Base-by-base conservation (phyloP, 2,329 filamentous ascomycete species). In the Curvularia sp. region DNA sequence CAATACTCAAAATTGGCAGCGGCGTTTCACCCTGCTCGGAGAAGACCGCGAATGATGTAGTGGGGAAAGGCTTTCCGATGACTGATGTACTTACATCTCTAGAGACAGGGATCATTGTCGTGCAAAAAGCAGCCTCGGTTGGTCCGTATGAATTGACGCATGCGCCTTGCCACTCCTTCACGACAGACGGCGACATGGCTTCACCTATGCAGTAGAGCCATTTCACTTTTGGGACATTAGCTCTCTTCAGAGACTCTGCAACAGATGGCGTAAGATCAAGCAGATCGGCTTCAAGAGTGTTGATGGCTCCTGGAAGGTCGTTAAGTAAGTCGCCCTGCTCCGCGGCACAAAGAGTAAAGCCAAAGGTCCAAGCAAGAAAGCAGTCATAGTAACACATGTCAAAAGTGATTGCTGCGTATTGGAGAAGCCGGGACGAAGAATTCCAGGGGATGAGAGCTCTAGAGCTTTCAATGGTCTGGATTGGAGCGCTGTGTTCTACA, bases 361-460 rank as follows among this genome's bases (percentile, higher is more conserved):
- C 79, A 52, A 78, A 75, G 9, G 73, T 73, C 79, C 79, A 80
- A 10, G 78, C 78, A 50, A 81, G 68, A 59, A 81, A 80, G 66
- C 79, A 80, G 60, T 81, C 79, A 52, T 79, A 81, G 59, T 80
- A 80, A 57, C 79, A 81, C 79, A 81, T 81, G 56, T 81, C 79
- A 55, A 80, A 80, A 8, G 77, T 78, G 4, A 69, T 72, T 10
- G 78, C 78, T 30, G 79, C 79, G 57, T 79, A 81, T 57, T 81
- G 79, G 10, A 81, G 61, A 8, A 81, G 66, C 36, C 77, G 70
- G 13, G 77, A 79, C 19, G 69, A 61, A 21, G 62, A 32, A 9
- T 61, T 69, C 78, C 79, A 80, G 9, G 78, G 78, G n/a, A 80
- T 67, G 7, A 78, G 53, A 1, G 64, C 53, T 51, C 70, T 68